Evolutionary conservation across 2,329 filamentous ascomycete genomes (phyloP).

Genomic region (Fusarium circinatum): DNA sequence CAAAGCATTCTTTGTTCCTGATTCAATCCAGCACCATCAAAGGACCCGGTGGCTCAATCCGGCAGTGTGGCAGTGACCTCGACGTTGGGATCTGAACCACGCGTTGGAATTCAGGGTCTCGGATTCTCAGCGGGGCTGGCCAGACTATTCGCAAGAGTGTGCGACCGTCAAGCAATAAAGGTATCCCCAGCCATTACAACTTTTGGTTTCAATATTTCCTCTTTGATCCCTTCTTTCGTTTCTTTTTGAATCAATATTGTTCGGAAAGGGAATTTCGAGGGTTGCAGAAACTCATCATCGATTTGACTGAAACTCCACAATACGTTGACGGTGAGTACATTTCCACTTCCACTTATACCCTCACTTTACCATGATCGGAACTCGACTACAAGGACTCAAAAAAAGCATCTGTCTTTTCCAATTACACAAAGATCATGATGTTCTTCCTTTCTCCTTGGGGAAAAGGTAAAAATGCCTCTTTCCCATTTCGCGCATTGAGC

Average conservation of each 20-base stretch:
- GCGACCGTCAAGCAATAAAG: slow-evolving; percentile 40
- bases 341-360: slow-evolving; percentile 21
- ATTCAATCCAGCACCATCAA: slow-evolving; percentile 16
- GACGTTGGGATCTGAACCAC: slow-evolving; percentile 32
- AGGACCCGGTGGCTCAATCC: slow-evolving; percentile 33
- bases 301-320: slow-evolving; percentile 6
- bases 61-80: slow-evolving; percentile 38
- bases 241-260: slow-evolving; percentile 30
- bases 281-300: slow-evolving; percentile 8
- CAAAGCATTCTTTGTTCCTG: slow-evolving; percentile 35
- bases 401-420: not conserved
- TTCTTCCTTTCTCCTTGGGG: not conserved
- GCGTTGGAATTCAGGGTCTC: slow-evolving; percentile 44
- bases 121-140: slow-evolving; percentile 42
- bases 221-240: slow-evolving; percentile 22
- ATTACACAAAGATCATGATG: not conserved
- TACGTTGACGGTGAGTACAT: slow-evolving; percentile 28
- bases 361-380: slow-evolving; percentile 10
- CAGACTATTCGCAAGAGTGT: slow-evolving; percentile 24
- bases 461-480: not conserved
- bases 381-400: slow-evolving; percentile 1
- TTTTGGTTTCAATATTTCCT: slow-evolving; percentile 32
- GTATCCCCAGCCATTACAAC: slow-evolving; percentile 34
- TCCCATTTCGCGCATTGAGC: slow-evolving; percentile 16
- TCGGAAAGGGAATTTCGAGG: slow-evolving; percentile 19